Evolutionary conservation across 148 eudicot genomes (phyloP).

Genomic region (Spergularia bocconei): DNA sequence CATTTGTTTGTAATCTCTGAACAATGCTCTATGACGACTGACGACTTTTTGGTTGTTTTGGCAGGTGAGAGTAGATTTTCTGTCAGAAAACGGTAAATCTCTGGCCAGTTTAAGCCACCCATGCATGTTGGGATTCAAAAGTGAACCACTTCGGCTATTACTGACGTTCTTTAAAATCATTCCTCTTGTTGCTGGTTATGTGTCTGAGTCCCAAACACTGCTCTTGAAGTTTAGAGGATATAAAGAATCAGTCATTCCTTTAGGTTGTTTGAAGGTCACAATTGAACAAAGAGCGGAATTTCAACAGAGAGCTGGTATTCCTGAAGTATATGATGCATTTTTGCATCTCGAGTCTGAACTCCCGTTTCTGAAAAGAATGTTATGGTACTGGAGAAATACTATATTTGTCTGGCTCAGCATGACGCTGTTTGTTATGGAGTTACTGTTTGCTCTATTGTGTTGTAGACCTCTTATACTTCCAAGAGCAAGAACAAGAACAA

Average conservation of each 20-base stretch:
- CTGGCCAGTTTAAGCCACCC: conserved; percentile 68
- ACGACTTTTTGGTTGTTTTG: conserved; percentile 1
- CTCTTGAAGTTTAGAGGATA: conserved; percentile 53
- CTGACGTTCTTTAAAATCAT: conserved; percentile 54
- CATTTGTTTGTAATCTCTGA: not conserved
- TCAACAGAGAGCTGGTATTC: conserved; percentile 60
- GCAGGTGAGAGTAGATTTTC: conserved; percentile 69
- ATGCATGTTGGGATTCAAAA: conserved; percentile 72
- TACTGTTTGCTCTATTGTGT: conserved; percentile 59
- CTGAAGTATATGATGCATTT: conserved; percentile 74
- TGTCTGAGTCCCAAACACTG: conserved; percentile 70
- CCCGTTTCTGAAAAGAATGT: conserved; percentile 61
- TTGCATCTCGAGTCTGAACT: conserved; percentile 67
- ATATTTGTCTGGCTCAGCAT: conserved; percentile 70
- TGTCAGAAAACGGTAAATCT: conserved; percentile 49
- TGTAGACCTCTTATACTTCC: conserved; percentile 67
- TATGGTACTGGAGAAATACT: conserved; percentile 78
- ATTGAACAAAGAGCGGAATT: conserved; percentile 85
- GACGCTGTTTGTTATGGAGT: conserved; percentile 49
- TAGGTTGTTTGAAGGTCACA: conserved; percentile 59
- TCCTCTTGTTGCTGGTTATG: conserved; percentile 74
- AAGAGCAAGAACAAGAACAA: conserved; percentile 31
- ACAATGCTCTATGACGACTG: not conserved
- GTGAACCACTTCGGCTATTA: conserved; percentile 60
- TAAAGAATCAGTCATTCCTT: conserved; percentile 47